Conservation (phyloP, 129 eudicot species). For the Solidago caesia region DNA sequence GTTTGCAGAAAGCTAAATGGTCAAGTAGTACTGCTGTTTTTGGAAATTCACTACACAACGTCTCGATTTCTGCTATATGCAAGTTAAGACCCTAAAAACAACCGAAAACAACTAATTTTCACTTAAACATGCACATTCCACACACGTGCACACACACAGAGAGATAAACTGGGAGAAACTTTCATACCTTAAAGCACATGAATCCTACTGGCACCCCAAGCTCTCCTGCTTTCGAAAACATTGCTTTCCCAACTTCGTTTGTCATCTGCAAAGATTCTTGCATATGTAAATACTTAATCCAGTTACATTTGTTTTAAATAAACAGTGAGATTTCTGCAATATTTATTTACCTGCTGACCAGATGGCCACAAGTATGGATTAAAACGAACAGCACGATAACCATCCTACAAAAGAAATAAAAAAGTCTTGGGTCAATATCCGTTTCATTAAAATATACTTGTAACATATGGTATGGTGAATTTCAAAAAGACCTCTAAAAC, state of each 20-base stretch:
- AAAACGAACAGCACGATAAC: conserved; percentile 87
- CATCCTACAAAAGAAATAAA: conserved; percentile 46
- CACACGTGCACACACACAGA: not conserved
- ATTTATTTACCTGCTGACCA: conserved; percentile 60
- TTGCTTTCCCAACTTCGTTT: conserved; percentile 72
- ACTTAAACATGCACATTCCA: not conserved
- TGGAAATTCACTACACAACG: conserved; percentile 72
- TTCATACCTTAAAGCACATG: conserved; percentile 83
- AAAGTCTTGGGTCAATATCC: conserved; percentile 17
- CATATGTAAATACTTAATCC: not conserved
- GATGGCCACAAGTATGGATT: conserved; percentile 93
- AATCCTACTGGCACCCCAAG: conserved; percentile 81
- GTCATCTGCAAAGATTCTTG: conserved; percentile 58
- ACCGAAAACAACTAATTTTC: conserved; percentile 1
- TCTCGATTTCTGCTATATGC: conserved; percentile 65
- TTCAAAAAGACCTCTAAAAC: conserved; percentile 48
- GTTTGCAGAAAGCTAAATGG: conserved; percentile 88
- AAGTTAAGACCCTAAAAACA: conserved; percentile 62
- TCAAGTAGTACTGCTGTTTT: conserved; percentile 67
- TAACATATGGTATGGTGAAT: not conserved
- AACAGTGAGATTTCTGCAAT: conserved; percentile 1
- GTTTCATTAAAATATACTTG: not conserved
- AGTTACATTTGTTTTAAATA: not conserved
- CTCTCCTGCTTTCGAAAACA: conserved; percentile 82
- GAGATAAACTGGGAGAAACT: not conserved